A percentile compares a stretch with the other conserved stretches of the same genome.
These are phyloP conservation scores for Perkinsus chesapeaki DNA, from an alignment of 169 alveolate species.

Conservation along the genomic window DNA sequence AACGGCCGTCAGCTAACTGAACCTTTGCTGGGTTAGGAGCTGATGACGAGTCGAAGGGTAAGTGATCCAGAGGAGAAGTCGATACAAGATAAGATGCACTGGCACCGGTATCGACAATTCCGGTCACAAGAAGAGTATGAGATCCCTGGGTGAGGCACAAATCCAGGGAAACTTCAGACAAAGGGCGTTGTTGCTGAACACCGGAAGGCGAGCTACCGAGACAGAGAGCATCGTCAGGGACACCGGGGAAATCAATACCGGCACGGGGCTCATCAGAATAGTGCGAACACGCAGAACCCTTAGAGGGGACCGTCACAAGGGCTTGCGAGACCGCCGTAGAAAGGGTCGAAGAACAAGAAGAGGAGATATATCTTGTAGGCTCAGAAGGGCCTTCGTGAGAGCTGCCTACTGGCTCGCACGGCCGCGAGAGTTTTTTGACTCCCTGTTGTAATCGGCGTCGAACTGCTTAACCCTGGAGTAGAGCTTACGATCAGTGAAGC, in stretches of 20 bases:
- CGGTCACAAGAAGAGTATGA: background rate
- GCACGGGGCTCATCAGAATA: background rate
- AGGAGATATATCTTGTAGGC: background rate
- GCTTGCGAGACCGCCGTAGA: background rate
- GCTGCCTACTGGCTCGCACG: slow-evolving; percentile 3
- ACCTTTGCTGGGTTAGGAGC: background rate
- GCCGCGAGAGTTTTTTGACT: background rate
- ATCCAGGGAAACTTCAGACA: background rate
- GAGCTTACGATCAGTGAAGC: background rate
- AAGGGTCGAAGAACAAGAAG: background rate
- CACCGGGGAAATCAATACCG: background rate
- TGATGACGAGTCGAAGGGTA: background rate
- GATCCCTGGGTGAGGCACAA: background rate
- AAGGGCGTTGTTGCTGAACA: background rate
- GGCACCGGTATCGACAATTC: background rate
- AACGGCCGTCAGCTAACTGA: background rate
- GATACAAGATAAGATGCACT: background rate
- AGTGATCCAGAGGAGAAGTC: background rate
- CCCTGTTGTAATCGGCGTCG: background rate
- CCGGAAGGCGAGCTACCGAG: background rate
- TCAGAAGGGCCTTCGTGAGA: background rate
- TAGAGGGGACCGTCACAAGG: background rate
- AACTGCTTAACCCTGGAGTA: background rate
- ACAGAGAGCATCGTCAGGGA: background rate
- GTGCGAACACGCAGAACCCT: background rate